A percentile compares a stretch with the other conserved stretches of the same genome.
phyloP scores from a whole-genome alignment of 441 rosid genomes.

The Pelargonium cotyledonis region DNA sequence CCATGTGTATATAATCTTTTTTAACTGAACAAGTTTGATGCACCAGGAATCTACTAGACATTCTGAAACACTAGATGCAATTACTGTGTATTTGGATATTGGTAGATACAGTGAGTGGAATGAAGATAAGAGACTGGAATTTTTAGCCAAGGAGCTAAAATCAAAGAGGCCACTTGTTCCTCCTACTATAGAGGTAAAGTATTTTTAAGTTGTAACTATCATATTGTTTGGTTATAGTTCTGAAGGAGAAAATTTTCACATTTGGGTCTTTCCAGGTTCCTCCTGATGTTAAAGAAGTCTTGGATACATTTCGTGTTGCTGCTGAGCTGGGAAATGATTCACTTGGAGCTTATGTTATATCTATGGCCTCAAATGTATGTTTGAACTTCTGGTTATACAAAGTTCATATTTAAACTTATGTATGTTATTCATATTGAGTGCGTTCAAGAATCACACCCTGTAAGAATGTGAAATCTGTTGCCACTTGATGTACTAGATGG shows the following conservation, averaged over 20 bases:
- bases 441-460: too few relatives aligned
- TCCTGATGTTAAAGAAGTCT: slow-evolving; percentile 67
- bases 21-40: not conserved
- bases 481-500: too few relatives aligned
- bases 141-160: slow-evolving; percentile 73
- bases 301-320: slow-evolving; percentile 52
- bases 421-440: too few relatives aligned
- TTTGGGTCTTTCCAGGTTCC: slow-evolving; percentile 48
- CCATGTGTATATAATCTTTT: too few relatives aligned
- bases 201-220: too few relatives aligned
- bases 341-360: slow-evolving; percentile 65
- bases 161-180: slow-evolving; percentile 92
- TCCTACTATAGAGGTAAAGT: slow-evolving; percentile 62
- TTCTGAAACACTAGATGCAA: slow-evolving; percentile 81
- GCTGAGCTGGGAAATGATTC: slow-evolving; percentile 71
- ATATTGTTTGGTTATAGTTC: too few relatives aligned
- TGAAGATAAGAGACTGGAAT: slow-evolving; percentile 83
- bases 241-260: too few relatives aligned
- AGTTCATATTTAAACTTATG: too few relatives aligned
- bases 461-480: too few relatives aligned
- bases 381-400: too few relatives aligned
- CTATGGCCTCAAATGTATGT: slow-evolving; percentile 71
- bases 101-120: slow-evolving; percentile 92
- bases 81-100: slow-evolving; percentile 83
- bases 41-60: slow-evolving; percentile 85